These are phyloP conservation scores for Onygenales sp. DNA, from an alignment of 2,329 filamentous ascomycete species.

Conservation along the genomic window DNA sequence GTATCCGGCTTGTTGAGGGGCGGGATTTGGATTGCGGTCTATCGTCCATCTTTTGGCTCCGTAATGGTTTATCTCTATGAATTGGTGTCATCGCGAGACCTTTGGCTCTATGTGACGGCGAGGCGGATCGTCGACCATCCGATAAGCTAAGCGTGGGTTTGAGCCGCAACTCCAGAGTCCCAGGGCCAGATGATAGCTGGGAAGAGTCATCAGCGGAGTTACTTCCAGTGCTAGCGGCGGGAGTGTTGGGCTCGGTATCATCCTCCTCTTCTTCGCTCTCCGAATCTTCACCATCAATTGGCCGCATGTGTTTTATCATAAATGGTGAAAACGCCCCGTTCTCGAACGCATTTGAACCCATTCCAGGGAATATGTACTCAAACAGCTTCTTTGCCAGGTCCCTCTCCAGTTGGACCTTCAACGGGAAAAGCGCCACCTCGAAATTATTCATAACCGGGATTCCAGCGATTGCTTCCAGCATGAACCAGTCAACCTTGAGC, in stretches of 20 bases:
- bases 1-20: constrained; percentile 20
- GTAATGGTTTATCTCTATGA: constrained; percentile 18
- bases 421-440: constrained; percentile 83
- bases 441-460: constrained; percentile 97
- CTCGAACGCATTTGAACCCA: constrained; percentile 48
- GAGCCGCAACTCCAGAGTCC: constrained; percentile 71
- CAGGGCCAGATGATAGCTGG: constrained; percentile 47
- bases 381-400: constrained; percentile 90
- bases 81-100: constrained; percentile 27
- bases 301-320: constrained; percentile 44
- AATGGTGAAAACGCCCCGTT: constrained; percentile 42
- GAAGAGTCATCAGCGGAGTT: constrained; percentile 36
- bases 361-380: constrained; percentile 92
- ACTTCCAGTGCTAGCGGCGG: constrained; percentile 30
- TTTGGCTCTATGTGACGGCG: constrained; percentile 21
- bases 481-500: constrained; percentile 92
- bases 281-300: constrained; percentile 30
- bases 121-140: constrained; percentile 30
- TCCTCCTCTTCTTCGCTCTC: constrained; percentile 41
- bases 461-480: constrained; percentile 94
- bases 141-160: constrained; percentile 64
- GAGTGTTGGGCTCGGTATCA: constrained; percentile 26
- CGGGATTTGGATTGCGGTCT: constrained; percentile 10
- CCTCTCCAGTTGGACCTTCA: constrained; percentile 87
- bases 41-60: constrained; percentile 18